Conservation (phyloP, 2,329 filamentous ascomycete genomes). For the Hortaea sp. region DNA sequence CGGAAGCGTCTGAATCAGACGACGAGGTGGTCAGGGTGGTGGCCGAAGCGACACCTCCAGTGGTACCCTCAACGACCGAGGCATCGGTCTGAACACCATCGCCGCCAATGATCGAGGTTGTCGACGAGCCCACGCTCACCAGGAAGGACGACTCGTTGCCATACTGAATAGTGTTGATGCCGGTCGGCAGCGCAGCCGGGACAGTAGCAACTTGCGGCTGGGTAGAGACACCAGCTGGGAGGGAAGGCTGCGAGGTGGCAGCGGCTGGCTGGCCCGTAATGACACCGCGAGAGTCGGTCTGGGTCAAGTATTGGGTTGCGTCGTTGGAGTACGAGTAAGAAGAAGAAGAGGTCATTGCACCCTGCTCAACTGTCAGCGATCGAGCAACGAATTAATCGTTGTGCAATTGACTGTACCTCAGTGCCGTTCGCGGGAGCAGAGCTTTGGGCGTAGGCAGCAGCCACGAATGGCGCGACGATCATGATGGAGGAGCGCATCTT, state of each 20-base stretch:
- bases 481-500: slow-evolving; percentile 39
- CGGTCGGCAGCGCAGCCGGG: slow-evolving; percentile 31
- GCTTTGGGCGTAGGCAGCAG: slow-evolving; percentile 30
- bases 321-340: slow-evolving; percentile 32
- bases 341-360: slow-evolving; percentile 1
- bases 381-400: background rate
- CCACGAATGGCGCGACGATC: slow-evolving; percentile 33
- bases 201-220: slow-evolving; percentile 32
- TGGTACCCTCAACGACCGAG: slow-evolving; percentile 6
- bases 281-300: slow-evolving; percentile 41
- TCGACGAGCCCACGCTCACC: slow-evolving; percentile 22
- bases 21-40: slow-evolving; percentile 5
- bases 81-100: slow-evolving; percentile 10
- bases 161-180: slow-evolving; percentile 20
- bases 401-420: background rate
- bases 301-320: slow-evolving; percentile 34
- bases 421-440: background rate
- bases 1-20: slow-evolving; percentile 15
- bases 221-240: slow-evolving; percentile 25
- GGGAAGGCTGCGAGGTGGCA: slow-evolving; percentile 27
- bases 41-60: slow-evolving; percentile 4
- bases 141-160: slow-evolving; percentile 18
- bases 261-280: slow-evolving; percentile 38
- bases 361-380: slow-evolving; percentile 1
- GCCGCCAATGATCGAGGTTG: slow-evolving; percentile 22